Percentiles rank a stretch among this genome's conserved stretches.
phyloP scores from a whole-genome alignment of 2,329 filamentous ascomycete genomes.

The Phialophora chinensis region DNA sequence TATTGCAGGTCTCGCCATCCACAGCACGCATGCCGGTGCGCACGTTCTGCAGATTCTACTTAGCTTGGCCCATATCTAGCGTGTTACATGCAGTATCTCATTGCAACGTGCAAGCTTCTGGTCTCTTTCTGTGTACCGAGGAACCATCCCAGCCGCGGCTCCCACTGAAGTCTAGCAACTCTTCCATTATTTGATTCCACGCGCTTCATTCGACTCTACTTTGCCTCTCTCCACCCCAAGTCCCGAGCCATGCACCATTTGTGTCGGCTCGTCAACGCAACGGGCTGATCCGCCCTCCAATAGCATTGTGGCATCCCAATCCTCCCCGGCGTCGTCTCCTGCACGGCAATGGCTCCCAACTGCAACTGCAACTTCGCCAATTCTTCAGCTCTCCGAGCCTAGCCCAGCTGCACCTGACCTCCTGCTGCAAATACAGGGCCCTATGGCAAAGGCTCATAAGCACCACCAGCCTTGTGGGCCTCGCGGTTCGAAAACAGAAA shows the following conservation, averaged over 20 bases:
- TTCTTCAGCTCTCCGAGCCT: not conserved
- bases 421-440: not conserved
- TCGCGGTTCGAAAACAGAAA: constrained; percentile 35
- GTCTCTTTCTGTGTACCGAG: not conserved
- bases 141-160: not conserved
- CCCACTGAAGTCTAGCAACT: not conserved
- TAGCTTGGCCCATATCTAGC: not conserved
- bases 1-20: not conserved
- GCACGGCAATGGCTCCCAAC: not conserved
- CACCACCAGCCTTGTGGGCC: constrained; percentile 25
- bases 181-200: not conserved
- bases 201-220: not conserved
- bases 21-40: not conserved
- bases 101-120: not conserved
- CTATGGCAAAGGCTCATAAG: constrained; percentile 32
- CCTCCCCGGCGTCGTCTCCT: not conserved
- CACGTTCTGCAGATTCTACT: not conserved
- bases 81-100: not conserved
- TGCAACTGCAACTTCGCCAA: not conserved
- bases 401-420: not conserved
- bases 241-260: not conserved
- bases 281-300: not conserved
- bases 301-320: not conserved
- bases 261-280: not conserved
- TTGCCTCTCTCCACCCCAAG: not conserved